Evolutionary conservation across 306 rosid genomes (phyloP), one percentile per base, ranked within the genome.

Genomic region (Begonia masoniana): DNA sequence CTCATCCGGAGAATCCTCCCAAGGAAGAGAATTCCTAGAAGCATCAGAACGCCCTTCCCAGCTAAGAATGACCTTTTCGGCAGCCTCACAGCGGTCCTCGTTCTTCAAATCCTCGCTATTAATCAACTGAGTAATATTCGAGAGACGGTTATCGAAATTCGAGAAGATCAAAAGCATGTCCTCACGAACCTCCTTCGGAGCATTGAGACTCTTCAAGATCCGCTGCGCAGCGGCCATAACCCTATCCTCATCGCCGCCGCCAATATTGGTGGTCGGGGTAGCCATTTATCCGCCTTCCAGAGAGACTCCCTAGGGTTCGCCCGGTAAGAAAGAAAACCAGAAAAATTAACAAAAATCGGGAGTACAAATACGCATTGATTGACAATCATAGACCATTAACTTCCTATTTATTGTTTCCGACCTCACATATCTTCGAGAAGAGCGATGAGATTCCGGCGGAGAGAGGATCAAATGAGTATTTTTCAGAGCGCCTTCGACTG

Each of bases 201-300:
- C 67, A 26, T 79, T 81, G 48, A 91, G 79, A 55, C 88, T 81
- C 65, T 75, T 83, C 10, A 91, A 61, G 81, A 91, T 91, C 78
- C 86, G 96, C 73, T 91, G 96, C 11, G 99, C 99, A 12, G 99
- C 78, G 17, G 96, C 96, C 4, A 91, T 71, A 23, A 91, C 88
- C 1, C 92, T 82, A 42, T 91, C 96, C 57, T 86, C 86, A 12
- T 71, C 72, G 47, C 68, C 67, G 14, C 67, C 58, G 74, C 66
- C 65, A 9, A 76, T 54, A 52, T 69, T 61, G 11, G 85, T 80
- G n/a, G 94, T 73, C 23, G 89, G 72, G 45, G 95, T 64, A 45
- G 83, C 62, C 79, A 74, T 84, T 10, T 53, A 51, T 4, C 9
- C 39, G 8, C 39, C 39, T 31, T 31, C 8, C 39, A 31, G 8